Evolutionary conservation across 768 basidiomycete species (phyloP).

Genomic region (Mycena latifolia): DNA sequence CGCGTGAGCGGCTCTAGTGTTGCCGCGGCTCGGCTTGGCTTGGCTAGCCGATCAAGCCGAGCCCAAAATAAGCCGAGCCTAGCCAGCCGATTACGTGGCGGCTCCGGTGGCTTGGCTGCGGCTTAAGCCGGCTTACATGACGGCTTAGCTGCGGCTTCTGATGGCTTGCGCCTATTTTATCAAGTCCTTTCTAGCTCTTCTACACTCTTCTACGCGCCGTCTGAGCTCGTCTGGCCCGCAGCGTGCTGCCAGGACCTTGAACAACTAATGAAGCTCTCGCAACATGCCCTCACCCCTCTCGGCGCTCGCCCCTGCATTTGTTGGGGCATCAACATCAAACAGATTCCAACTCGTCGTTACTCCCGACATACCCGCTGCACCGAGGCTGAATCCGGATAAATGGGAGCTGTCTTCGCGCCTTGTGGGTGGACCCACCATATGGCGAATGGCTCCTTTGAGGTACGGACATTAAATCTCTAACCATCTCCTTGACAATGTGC

Average conservation of each 20-base stretch:
- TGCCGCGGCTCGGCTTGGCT: background rate
- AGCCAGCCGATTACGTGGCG: background rate
- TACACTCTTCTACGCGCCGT: background rate
- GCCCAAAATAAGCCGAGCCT: background rate
- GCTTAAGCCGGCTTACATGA: background rate
- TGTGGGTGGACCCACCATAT: conserved; percentile 1
- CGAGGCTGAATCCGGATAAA: background rate
- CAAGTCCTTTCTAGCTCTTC: background rate
- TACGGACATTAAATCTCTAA: background rate
- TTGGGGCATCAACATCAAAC: conserved; percentile 2
- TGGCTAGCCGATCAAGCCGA: too few species aligned
- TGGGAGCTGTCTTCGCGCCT: background rate
- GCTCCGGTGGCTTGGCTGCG: conserved; percentile 3
- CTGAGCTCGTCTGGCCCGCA: background rate
- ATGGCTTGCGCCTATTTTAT: background rate
- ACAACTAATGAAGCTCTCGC: background rate
- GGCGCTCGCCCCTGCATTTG: too few species aligned
- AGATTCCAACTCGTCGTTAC: background rate
- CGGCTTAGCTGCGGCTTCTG: background rate
- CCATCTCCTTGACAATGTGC: background rate
- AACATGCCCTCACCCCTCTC: too few species aligned
- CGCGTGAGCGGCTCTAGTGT: too few species aligned
- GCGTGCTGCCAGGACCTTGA: background rate
- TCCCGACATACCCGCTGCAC: background rate
- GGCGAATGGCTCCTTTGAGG: background rate